Percentiles rank a stretch among this genome's conserved stretches.
Evolutionary conservation across 306 rosid species (phyloP).

Genomic region (Styphnolobium japonicum): DNA sequence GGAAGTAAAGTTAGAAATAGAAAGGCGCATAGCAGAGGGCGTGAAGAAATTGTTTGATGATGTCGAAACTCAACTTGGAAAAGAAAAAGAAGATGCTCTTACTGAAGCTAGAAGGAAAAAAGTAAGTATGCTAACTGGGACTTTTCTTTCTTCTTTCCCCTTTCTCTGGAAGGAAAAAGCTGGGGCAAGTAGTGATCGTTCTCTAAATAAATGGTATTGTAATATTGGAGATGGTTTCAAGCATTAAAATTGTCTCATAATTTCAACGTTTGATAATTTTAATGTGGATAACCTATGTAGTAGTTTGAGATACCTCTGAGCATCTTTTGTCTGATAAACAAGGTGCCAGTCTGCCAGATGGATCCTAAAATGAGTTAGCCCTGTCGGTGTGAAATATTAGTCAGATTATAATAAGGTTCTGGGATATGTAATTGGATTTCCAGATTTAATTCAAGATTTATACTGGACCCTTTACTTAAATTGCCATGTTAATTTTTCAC

Average conservation of each 20-base stretch:
- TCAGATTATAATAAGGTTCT: neutral
- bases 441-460: neutral
- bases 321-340: neutral
- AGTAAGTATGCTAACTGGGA: conserved; percentile 44
- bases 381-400: neutral
- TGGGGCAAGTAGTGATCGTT: neutral
- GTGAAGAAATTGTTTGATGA: conserved; percentile 62
- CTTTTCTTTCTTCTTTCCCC: neutral
- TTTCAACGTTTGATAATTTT: neutral
- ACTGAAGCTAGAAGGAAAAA: conserved; percentile 81
- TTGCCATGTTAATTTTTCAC: neutral
- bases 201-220: neutral
- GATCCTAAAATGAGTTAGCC: conserved; percentile 1
- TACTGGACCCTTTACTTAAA: neutral
- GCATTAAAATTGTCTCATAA: neutral
- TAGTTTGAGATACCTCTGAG: conserved; percentile 12
- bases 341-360: neutral
- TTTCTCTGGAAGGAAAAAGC: neutral
- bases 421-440: neutral
- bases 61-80: conserved; percentile 75
- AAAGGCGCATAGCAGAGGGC: conserved; percentile 74
- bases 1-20: conserved; percentile 59
- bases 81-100: conserved; percentile 88
- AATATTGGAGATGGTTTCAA: neutral
- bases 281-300: neutral